phyloP scores from a whole-genome alignment of 257 asterid species.

The Leptodermis oblonga region DNA sequence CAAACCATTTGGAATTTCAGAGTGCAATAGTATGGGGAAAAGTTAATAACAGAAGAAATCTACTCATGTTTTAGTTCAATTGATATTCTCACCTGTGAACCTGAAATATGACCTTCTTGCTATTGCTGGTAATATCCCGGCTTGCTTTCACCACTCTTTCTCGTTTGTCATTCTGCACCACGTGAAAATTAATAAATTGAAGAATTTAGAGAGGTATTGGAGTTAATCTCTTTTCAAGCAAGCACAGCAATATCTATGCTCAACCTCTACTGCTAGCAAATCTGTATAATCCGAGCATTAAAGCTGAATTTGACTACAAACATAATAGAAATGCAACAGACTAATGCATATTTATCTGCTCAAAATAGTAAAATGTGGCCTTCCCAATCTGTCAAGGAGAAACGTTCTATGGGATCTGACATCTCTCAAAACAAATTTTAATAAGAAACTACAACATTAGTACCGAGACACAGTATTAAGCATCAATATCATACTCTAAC shows the following conservation, averaged over 20 bases:
- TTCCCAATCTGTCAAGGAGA: neutral
- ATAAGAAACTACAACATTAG: neutral
- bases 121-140: slow-evolving; percentile 85
- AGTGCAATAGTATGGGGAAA: neutral
- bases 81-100: slow-evolving; percentile 70
- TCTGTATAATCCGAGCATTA: neutral
- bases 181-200: slow-evolving; percentile 8
- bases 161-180: slow-evolving; percentile 74
- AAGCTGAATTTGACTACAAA: neutral
- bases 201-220: neutral
- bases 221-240: neutral
- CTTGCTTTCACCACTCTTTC: slow-evolving; percentile 96
- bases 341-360: neutral
- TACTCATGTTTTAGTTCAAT: neutral
- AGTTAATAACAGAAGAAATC: neutral
- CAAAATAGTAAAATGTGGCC: neutral
- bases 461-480: neutral
- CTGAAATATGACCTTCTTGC: slow-evolving; percentile 94
- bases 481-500: neutral
- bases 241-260: neutral
- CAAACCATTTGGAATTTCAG: neutral
- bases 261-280: neutral
- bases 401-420: neutral
- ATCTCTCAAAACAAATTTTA: neutral
- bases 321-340: neutral